These are phyloP conservation scores for Calonectria leucothoes DNA, from an alignment of 2,329 filamentous ascomycete genomes.

Conservation along the genomic window DNA sequence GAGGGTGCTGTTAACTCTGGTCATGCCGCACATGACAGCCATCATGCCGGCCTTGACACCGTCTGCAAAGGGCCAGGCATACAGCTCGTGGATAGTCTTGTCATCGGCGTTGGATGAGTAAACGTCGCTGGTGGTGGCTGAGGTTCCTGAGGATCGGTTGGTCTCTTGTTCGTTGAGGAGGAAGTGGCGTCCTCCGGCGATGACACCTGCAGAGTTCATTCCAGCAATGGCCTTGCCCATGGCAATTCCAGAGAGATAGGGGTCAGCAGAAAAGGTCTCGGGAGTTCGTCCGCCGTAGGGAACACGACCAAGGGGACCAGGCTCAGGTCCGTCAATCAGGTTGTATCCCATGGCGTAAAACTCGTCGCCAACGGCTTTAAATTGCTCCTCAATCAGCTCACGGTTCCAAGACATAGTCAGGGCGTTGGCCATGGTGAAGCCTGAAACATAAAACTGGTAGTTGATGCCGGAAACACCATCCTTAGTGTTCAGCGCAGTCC, in stretches of 20 bases:
- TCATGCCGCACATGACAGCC: conserved; percentile 6
- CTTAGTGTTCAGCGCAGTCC: conserved; percentile 2
- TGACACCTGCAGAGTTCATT: conserved; percentile 59
- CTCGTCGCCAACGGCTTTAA: conserved; percentile 8
- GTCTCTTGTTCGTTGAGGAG: conserved; percentile 4
- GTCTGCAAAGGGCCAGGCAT: conserved; percentile 4
- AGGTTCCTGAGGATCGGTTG: conserved; percentile 1
- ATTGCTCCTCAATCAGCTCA: not conserved
- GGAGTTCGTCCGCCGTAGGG: conserved; percentile 80
- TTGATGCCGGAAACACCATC: conserved; percentile 14
- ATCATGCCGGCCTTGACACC: conserved; percentile 7
- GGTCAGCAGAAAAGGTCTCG: conserved; percentile 89
- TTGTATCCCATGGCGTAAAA: conserved; percentile 13
- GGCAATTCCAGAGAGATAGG: conserved; percentile 83
- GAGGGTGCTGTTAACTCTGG: not conserved
- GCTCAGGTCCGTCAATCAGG: conserved; percentile 4
- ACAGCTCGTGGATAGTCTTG: not conserved
- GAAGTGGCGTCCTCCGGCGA: not conserved
- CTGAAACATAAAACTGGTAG: conserved; percentile 12
- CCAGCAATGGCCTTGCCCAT: conserved; percentile 82
- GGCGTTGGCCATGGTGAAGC: conserved; percentile 12
- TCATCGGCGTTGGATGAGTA: conserved; percentile 6
- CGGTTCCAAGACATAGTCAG: conserved; percentile 14
- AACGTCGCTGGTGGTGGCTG: not conserved
- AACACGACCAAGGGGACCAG: conserved; percentile 6